Conservation (phyloP, 1,284 basidiomycete species). For the Thelephora terrestris region DNA sequence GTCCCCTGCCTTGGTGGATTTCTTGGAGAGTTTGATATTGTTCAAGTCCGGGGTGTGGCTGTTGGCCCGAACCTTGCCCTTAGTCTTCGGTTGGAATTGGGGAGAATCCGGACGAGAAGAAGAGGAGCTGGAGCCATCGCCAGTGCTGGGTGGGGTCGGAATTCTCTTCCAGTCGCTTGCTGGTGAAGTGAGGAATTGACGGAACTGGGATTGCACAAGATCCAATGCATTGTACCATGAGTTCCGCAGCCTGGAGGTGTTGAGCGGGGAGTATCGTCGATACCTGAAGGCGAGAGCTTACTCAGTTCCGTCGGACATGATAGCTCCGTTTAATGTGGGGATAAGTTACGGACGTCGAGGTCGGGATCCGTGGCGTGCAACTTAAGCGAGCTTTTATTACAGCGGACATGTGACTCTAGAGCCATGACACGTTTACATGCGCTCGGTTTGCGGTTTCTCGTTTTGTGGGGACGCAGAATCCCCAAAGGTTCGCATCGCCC, state of each 20-base stretch:
- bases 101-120: conserved; percentile 9
- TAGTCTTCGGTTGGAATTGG: conserved; percentile 30
- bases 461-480: too few relatives aligned
- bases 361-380: too few relatives aligned
- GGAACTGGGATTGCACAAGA: conserved; percentile 61
- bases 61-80: conserved; percentile 45
- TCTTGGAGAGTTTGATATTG: conserved; percentile 65
- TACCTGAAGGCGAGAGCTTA: background rate
- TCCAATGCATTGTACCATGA: conserved; percentile 65
- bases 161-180: conserved; percentile 66
- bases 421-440: background rate
- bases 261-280: background rate
- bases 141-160: conserved; percentile 31
- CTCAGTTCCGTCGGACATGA: background rate
- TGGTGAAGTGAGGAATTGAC: conserved; percentile 54
- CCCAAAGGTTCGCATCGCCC: too few relatives aligned
- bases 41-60: conserved; percentile 44
- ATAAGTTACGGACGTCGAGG: too few relatives aligned
- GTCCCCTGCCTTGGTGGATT: conserved; percentile 54
- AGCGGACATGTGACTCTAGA: too few relatives aligned
- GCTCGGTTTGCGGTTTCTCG: too few relatives aligned
- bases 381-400: too few relatives aligned
- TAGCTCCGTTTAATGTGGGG: too few relatives aligned
- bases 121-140: too few relatives aligned
- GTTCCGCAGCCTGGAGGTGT: conserved; percentile 47